These are phyloP conservation scores for Strigomonas galati DNA, from an alignment of 208 protist genomes.

Conservation along the genomic window DNA sequence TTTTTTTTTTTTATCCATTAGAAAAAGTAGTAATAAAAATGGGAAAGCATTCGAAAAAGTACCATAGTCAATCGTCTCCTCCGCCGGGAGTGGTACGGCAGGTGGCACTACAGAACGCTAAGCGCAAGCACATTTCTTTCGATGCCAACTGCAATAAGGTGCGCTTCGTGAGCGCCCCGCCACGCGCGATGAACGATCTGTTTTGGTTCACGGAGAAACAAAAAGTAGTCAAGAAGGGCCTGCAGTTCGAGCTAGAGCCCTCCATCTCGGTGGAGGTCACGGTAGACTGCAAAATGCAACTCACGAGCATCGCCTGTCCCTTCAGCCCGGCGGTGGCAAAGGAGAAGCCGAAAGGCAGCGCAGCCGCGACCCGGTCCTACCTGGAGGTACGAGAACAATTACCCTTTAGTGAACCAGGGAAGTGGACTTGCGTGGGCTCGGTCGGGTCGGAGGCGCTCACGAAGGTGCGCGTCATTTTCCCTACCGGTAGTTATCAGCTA, in stretches of 20 bases:
- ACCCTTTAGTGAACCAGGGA: constrained; percentile 7
- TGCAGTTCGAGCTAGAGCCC: constrained; percentile 73
- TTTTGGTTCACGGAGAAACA: constrained; percentile 82
- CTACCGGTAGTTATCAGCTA: constrained; percentile 61
- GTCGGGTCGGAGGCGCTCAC: constrained; percentile 26
- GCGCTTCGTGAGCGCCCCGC: constrained; percentile 62
- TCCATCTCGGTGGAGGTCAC: constrained; percentile 53
- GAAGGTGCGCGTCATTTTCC: constrained; percentile 54
- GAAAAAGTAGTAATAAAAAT: no score
- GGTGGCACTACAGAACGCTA: no score
- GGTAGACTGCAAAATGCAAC: constrained; percentile 70
- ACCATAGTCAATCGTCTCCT: no score
- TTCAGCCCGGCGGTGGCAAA: neutral
- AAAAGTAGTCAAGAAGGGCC: constrained; percentile 67
- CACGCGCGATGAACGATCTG: constrained; percentile 62
- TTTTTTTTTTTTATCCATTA: no score
- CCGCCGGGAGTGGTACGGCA: no score
- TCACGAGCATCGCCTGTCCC: constrained; percentile 34
- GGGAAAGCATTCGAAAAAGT: no score
- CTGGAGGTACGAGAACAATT: constrained; percentile 15
- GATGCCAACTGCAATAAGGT: constrained; percentile 63
- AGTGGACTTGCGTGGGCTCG: constrained; percentile 40
- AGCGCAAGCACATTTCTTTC: constrained; percentile 55
- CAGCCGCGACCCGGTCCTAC: constrained; percentile 5
- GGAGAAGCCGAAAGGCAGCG: neutral